phyloP scores from a whole-genome alignment of 441 rosid genomes.

The Erodium texanum region DNA sequence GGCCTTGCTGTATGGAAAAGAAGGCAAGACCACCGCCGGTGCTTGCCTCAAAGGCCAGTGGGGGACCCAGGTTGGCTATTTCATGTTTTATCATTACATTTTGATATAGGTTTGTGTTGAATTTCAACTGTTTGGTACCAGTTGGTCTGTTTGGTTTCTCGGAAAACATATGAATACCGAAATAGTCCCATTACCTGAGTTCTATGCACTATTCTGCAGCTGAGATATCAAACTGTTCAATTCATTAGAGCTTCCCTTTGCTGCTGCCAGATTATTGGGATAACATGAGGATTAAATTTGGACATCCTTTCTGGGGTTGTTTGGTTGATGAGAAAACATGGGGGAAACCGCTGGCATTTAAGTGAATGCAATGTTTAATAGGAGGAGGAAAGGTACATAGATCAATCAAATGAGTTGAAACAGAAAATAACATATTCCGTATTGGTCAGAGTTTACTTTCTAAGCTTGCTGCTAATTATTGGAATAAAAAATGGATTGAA shows the following conservation, averaged over 20 bases:
- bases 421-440: not conserved
- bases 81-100: too few species aligned
- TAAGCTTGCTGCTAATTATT: not conserved
- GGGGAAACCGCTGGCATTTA: not conserved
- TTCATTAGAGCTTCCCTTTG: not conserved
- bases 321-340: not conserved
- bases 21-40: constrained; percentile 40
- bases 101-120: not conserved
- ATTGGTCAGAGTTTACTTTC: not conserved
- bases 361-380: too few species aligned
- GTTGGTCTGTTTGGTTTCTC: not conserved
- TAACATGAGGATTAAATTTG: too few species aligned
- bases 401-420: not conserved
- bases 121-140: too few species aligned
- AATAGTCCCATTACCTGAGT: too few species aligned
- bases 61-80: constrained; percentile 73
- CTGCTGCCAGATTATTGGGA: not conserved
- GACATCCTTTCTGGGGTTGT: not conserved
- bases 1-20: constrained; percentile 61
- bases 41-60: constrained; percentile 87
- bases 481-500: not conserved
- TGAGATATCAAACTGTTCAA: too few species aligned
- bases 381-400: not conserved
- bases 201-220: not conserved
- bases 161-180: not conserved